phyloP scores from a whole-genome alignment of 345 rosid species.

The Populus ilicifolia region DNA sequence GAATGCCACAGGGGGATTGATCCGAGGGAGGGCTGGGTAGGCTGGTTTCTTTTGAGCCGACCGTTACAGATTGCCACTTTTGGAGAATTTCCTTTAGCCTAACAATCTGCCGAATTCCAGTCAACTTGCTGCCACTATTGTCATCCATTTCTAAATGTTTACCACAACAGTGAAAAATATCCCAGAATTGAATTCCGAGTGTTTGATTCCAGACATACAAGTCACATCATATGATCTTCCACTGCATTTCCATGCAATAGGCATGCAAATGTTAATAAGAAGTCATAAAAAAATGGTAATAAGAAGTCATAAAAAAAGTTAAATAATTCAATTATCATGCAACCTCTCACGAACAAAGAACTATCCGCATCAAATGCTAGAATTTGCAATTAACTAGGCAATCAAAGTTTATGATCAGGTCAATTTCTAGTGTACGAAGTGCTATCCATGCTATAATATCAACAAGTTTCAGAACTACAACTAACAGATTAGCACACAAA shows the following conservation, averaged over 20 bases:
- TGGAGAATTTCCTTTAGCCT: conserved; percentile 77
- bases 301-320: background rate
- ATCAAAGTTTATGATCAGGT: background rate
- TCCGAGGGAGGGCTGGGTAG: conserved; percentile 11
- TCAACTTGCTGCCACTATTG: conserved; percentile 50
- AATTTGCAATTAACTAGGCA: background rate
- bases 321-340: background rate
- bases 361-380: background rate
- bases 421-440: background rate
- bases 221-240: conserved; percentile 46
- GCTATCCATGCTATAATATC: background rate
- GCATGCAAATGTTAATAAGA: background rate
- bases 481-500: background rate
- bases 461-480: background rate
- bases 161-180: conserved; percentile 18
- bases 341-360: background rate
- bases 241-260: conserved; percentile 19
- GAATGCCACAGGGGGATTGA: conserved; percentile 24
- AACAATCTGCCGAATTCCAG: conserved; percentile 77
- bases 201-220: conserved; percentile 24
- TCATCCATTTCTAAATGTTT: conserved; percentile 55
- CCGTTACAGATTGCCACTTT: conserved; percentile 82
- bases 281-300: background rate
- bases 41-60: conserved; percentile 37
- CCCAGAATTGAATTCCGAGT: conserved; percentile 21